Conservation (phyloP, 306 rosid genomes). For the Cucumis cinereus region DNA sequence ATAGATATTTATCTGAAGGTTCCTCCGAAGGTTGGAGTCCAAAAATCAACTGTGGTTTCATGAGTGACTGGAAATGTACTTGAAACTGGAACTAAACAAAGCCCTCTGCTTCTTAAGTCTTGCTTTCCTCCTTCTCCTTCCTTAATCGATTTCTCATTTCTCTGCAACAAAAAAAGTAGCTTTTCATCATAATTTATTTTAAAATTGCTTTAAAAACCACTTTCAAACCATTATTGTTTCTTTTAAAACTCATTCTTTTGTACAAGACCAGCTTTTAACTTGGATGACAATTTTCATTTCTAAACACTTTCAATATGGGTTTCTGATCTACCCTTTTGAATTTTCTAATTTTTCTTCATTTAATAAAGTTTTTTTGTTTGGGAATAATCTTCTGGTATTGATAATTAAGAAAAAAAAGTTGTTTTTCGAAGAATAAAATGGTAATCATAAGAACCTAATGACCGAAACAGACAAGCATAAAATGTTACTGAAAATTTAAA, state of each 20-base stretch:
- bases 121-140: constrained; percentile 64
- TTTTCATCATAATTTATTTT: too few relatives aligned
- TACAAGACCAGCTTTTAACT: not conserved
- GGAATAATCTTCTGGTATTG: too few relatives aligned
- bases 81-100: constrained; percentile 88
- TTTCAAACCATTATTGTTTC: not conserved
- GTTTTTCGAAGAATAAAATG: too few relatives aligned
- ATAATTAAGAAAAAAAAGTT: too few relatives aligned
- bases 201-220: not conserved
- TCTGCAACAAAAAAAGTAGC: constrained; percentile 15
- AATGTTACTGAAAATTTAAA: too few relatives aligned
- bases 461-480: too few relatives aligned
- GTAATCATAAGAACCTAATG: too few relatives aligned
- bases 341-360: too few relatives aligned
- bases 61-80: constrained; percentile 88
- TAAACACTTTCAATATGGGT: too few relatives aligned
- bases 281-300: not conserved
- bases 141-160: constrained; percentile 42
- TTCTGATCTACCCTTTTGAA: too few relatives aligned
- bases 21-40: constrained; percentile 94
- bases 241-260: not conserved
- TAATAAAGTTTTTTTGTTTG: too few relatives aligned
- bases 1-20: constrained; percentile 39
- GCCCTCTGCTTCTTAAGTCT: constrained; percentile 86
- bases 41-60: constrained; percentile 80